Evolutionary conservation across 345 rosid genomes (phyloP).

Genomic region (Lumnitzera littorea): DNA sequence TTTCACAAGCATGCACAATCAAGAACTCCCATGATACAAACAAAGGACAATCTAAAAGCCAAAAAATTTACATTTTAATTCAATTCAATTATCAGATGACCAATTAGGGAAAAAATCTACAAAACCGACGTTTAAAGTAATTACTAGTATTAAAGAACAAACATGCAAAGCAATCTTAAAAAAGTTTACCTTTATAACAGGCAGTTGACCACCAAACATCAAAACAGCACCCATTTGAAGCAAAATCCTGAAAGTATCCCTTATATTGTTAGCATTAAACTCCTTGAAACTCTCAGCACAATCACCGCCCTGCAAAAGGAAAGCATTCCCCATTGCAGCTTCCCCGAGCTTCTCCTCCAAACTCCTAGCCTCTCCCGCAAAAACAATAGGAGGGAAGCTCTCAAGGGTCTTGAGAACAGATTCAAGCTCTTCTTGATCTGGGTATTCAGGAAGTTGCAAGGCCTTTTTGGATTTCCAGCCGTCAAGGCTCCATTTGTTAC

Average conservation of each 20-base stretch:
- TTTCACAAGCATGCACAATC: neutral
- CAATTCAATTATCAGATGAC: too few species aligned
- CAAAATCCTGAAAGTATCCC: slow-evolving; percentile 61
- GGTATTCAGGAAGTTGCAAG: slow-evolving; percentile 56
- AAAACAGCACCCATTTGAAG: slow-evolving; percentile 73
- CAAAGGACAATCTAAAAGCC: too few species aligned
- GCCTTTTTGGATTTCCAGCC: slow-evolving; percentile 64
- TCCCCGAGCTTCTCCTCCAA: slow-evolving; percentile 42
- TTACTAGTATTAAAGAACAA: too few species aligned
- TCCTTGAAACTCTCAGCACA: slow-evolving; percentile 80
- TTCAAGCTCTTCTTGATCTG: slow-evolving; percentile 45
- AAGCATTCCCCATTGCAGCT: slow-evolving; percentile 69
- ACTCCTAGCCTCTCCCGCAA: slow-evolving; percentile 58
- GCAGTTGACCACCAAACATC: slow-evolving; percentile 75
- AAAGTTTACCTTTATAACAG: slow-evolving; percentile 49
- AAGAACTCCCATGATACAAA: neutral
- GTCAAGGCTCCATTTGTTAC: slow-evolving; percentile 41
- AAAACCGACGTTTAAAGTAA: too few species aligned
- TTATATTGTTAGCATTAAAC: slow-evolving; percentile 61
- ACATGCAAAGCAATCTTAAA: too few species aligned
- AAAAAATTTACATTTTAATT: too few species aligned
- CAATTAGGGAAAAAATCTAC: too few species aligned
- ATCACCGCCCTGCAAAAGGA: slow-evolving; percentile 65
- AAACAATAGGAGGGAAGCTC: slow-evolving; percentile 55
- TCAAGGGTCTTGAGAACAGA: slow-evolving; percentile 50